These are phyloP conservation scores for Yarrowia porcina DNA, from an alignment of 805 yeast species.

Conservation along the genomic window DNA sequence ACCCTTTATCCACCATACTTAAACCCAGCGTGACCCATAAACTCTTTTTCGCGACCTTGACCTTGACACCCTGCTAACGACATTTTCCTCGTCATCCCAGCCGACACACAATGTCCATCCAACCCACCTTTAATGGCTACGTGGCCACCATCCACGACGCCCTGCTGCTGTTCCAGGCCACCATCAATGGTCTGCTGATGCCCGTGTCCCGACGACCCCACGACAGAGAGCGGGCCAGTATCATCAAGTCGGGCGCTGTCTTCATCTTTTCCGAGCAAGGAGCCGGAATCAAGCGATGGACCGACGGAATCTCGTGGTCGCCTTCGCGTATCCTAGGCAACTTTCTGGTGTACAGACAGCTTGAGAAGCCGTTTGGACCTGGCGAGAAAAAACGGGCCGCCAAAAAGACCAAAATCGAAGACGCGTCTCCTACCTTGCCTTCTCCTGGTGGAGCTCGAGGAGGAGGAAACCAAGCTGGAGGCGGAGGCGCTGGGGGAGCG, in stretches of 20 bases:
- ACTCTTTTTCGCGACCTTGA: no score
- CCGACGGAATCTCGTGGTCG: constrained; percentile 94
- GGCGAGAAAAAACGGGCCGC: constrained; percentile 41
- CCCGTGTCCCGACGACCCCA: constrained; percentile 76
- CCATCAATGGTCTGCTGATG: constrained; percentile 55
- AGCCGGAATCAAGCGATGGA: constrained; percentile 89
- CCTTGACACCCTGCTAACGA: no score
- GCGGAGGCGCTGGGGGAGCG: background rate
- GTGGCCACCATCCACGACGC: constrained; percentile 84
- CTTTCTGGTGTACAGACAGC: constrained; percentile 77
- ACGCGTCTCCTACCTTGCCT: background rate
- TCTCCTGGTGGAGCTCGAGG: constrained; percentile 3
- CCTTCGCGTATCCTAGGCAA: constrained; percentile 86
- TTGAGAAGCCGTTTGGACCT: constrained; percentile 47
- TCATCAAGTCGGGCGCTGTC: constrained; percentile 73
- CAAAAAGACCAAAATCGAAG: constrained; percentile 14
- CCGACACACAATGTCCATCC: constrained; percentile 30
- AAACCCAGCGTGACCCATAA: constrained; percentile 23
- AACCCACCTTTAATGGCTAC: constrained; percentile 70
- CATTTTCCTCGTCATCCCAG: no score
- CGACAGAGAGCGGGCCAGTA: constrained; percentile 63
- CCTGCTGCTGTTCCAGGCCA: constrained; percentile 74
- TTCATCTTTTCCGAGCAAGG: constrained; percentile 82
- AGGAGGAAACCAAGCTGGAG: background rate
- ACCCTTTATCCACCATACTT: constrained; percentile 23